Percentiles rank a stretch among this genome's conserved stretches.
Evolutionary conservation across 192 early-diverging fungal genomes (phyloP).

Genomic region (Cetraspora pellucida): DNA sequence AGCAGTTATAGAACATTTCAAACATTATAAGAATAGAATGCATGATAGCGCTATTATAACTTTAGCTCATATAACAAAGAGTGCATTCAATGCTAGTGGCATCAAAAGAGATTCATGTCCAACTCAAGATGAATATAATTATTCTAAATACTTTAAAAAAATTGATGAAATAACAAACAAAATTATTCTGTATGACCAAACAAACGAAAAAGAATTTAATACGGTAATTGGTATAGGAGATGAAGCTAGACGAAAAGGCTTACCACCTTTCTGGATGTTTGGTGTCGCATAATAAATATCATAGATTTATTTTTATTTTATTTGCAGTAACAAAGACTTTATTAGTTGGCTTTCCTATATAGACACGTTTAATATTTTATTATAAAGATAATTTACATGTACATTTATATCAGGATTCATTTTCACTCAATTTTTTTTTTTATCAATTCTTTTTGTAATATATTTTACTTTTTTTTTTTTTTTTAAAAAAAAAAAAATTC

Average conservation of each 20-base stretch:
- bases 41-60: slow-evolving; percentile 48
- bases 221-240: slow-evolving; percentile 37
- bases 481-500: too few relatives aligned
- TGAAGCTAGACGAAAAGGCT: slow-evolving; percentile 43
- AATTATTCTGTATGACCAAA: slow-evolving; percentile 23
- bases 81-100: slow-evolving; percentile 44
- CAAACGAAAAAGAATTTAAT: slow-evolving; percentile 40
- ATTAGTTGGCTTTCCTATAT: too few relatives aligned
- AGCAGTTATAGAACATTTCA: slow-evolving; percentile 48
- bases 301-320: too few relatives aligned
- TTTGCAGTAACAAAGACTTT: too few relatives aligned
- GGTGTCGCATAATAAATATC: too few relatives aligned
- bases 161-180: slow-evolving; percentile 32
- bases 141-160: slow-evolving; percentile 24
- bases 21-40: slow-evolving; percentile 41
- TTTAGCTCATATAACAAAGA: slow-evolving; percentile 52
- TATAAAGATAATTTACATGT: too few relatives aligned
- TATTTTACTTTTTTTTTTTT: too few relatives aligned
- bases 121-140: slow-evolving; percentile 32
- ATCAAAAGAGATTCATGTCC: slow-evolving; percentile 10
- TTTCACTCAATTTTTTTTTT: too few relatives aligned
- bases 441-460: too few relatives aligned
- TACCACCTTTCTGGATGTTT: slow-evolving; percentile 61
- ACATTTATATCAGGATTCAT: too few relatives aligned
- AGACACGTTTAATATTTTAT: too few relatives aligned